These are phyloP conservation scores for Aspergillus viridinutans DNA, from an alignment of 2,329 filamentous ascomycete species.

Conservation along the genomic window DNA sequence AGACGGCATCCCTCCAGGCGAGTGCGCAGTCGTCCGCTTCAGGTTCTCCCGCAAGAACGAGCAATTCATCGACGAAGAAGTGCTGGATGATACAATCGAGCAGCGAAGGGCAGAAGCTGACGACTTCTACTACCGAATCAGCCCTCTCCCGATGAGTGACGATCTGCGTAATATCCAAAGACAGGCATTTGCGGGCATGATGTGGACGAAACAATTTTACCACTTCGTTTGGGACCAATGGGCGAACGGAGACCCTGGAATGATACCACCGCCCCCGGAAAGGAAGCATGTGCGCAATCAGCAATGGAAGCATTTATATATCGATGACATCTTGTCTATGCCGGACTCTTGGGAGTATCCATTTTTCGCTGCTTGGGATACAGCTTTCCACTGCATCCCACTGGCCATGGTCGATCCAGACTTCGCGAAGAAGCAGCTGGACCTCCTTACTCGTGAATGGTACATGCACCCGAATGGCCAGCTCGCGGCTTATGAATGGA, in stretches of 20 bases:
- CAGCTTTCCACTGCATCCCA: constrained; percentile 93
- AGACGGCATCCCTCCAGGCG: constrained; percentile 79
- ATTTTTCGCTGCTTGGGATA: constrained; percentile 97
- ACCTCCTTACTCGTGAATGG: constrained; percentile 94
- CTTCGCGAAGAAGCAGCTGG: constrained; percentile 96
- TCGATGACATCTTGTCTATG: constrained; percentile 95
- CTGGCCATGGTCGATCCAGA: constrained; percentile 96
- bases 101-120: constrained; percentile 83
- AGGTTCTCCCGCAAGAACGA: constrained; percentile 73
- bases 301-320: constrained; percentile 91
- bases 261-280: constrained; percentile 76
- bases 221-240: constrained; percentile 97
- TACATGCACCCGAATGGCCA: constrained; percentile 98
- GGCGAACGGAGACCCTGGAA: constrained; percentile 87
- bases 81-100: constrained; percentile 87
- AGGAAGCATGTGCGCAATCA: constrained; percentile 79
- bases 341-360: constrained; percentile 98
- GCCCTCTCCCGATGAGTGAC: constrained; percentile 87
- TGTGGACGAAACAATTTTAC: constrained; percentile 98
- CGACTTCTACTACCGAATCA: constrained; percentile 92
- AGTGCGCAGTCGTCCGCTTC: constrained; percentile 94
- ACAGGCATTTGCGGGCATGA: constrained; percentile 92
- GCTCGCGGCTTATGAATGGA: constrained; percentile 92
- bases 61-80: constrained; percentile 82
- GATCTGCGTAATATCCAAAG: constrained; percentile 93